phyloP scores from a whole-genome alignment of 169 alveolate species.

The Plasmodium chabaudi region DNA sequence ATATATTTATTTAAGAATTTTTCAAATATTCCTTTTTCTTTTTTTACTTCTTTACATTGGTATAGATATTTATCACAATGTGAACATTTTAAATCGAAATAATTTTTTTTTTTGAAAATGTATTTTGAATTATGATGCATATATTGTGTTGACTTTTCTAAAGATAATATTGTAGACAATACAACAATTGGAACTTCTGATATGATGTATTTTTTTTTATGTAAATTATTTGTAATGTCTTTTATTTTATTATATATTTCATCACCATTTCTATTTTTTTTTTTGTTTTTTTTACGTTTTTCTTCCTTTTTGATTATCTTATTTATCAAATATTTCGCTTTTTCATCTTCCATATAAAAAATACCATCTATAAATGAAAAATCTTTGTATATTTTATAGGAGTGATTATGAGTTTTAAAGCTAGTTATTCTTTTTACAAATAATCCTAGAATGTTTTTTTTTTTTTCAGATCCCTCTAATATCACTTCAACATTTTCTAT shows the following conservation, averaged over 20 bases:
- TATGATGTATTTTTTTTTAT: constrained; percentile 23
- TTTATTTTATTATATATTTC: constrained; percentile 47
- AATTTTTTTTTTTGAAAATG: constrained; percentile 38
- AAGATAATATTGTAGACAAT: constrained; percentile 26
- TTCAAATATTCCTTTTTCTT: constrained; percentile 28
- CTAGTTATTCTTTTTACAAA: constrained; percentile 23
- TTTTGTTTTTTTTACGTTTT: constrained; percentile 34
- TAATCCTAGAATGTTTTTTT: constrained; percentile 28
- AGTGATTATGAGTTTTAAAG: constrained; percentile 18
- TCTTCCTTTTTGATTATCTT: constrained; percentile 55
- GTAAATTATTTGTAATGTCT: constrained; percentile 21
- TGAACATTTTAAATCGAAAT: constrained; percentile 40
- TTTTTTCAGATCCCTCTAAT: constrained; percentile 57
- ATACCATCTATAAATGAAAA: constrained; percentile 41
- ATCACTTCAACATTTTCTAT: constrained; percentile 39
- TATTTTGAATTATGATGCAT: constrained; percentile 14
- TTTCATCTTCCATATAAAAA: constrained; percentile 62
- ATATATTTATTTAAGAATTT: neutral
- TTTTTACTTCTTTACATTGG: constrained; percentile 54
- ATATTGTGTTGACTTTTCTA: constrained; percentile 37
- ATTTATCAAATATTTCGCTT: constrained; percentile 27
- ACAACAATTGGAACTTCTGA: constrained; percentile 31
- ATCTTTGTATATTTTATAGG: constrained; percentile 25
- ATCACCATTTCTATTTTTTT: constrained; percentile 42
- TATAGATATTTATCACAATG: constrained; percentile 54